A percentile compares a stretch with the other conserved stretches of the same genome.
Evolutionary conservation across 2,329 filamentous ascomycete species (phyloP).

Genomic region (Venturia effusa): DNA sequence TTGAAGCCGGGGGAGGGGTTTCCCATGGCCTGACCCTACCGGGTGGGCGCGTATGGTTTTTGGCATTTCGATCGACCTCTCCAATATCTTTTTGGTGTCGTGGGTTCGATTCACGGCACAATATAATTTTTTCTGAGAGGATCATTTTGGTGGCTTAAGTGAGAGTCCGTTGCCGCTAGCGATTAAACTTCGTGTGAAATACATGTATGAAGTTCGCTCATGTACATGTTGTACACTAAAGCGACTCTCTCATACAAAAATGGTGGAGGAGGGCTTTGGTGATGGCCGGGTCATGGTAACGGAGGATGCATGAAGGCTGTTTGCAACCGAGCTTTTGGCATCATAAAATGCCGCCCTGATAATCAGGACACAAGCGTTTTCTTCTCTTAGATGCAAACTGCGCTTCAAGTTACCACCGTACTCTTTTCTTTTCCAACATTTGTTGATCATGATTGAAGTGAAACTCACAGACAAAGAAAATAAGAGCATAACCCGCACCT

Average conservation of each 20-base stretch:
- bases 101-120: neutral
- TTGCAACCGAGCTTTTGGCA: neutral
- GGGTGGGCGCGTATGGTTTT: neutral
- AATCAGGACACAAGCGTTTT: no score
- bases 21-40: neutral
- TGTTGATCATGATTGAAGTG: neutral
- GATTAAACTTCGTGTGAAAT: no score
- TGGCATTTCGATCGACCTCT: neutral
- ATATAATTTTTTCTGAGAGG: no score
- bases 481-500: neutral
- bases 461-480: neutral
- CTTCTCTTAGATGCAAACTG: no score
- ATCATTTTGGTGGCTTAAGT: no score
- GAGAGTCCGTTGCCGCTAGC: no score
- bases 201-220: neutral
- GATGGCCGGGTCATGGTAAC: neutral
- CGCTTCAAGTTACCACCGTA: neutral
- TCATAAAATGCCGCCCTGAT: no score
- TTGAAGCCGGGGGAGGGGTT: neutral
- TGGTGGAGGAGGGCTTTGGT: neutral
- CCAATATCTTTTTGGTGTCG: neutral
- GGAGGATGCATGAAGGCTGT: neutral
- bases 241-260: no score
- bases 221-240: no score
- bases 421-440: neutral